Evolutionary conservation across 371 early-diverging fungal genomes (phyloP).

Genomic region (Lichtheimia ornata): DNA sequence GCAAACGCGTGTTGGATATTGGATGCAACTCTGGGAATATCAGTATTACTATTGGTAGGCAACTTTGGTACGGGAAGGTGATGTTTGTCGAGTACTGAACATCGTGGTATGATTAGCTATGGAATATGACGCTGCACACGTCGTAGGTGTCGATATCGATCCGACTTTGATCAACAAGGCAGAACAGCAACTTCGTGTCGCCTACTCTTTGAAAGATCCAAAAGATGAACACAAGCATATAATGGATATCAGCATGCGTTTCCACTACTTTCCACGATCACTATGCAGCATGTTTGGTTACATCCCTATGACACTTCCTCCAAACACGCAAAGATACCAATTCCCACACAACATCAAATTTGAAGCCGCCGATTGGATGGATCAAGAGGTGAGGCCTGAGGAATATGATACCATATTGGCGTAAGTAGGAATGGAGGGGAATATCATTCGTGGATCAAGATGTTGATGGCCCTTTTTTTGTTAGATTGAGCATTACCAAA

Average conservation of each 20-base stretch:
- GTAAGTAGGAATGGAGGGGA: slow-evolving; percentile 22
- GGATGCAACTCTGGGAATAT: slow-evolving; percentile 85
- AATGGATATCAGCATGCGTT: slow-evolving; percentile 29
- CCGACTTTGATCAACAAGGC: slow-evolving; percentile 67
- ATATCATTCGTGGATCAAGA: not conserved
- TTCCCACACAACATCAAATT: slow-evolving; percentile 74
- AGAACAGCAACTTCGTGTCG: slow-evolving; percentile 37
- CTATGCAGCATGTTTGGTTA: slow-evolving; percentile 58
- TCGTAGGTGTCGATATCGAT: slow-evolving; percentile 84
- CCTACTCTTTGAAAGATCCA: slow-evolving; percentile 45
- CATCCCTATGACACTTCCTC: slow-evolving; percentile 34
- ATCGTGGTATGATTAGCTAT: slow-evolving; percentile 34
- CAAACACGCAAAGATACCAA: slow-evolving; percentile 4
- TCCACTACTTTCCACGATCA: slow-evolving; percentile 66
- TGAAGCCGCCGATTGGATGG: slow-evolving; percentile 34
- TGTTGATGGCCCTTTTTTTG: not conserved
- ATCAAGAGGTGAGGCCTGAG: slow-evolving; percentile 20
- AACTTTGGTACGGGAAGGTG: too few species aligned
- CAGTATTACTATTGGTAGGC: slow-evolving; percentile 62
- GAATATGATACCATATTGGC: slow-evolving; percentile 55
- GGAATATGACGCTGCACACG: slow-evolving; percentile 39
- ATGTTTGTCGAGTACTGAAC: too few species aligned
- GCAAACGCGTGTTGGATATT: slow-evolving; percentile 75
- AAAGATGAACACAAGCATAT: slow-evolving; percentile 3
- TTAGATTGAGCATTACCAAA: slow-evolving; percentile 70